A percentile compares a stretch with the other conserved stretches of the same genome.
phyloP scores from a whole-genome alignment of 768 basidiomycete genomes.

The Aureoboletus auriporus region DNA sequence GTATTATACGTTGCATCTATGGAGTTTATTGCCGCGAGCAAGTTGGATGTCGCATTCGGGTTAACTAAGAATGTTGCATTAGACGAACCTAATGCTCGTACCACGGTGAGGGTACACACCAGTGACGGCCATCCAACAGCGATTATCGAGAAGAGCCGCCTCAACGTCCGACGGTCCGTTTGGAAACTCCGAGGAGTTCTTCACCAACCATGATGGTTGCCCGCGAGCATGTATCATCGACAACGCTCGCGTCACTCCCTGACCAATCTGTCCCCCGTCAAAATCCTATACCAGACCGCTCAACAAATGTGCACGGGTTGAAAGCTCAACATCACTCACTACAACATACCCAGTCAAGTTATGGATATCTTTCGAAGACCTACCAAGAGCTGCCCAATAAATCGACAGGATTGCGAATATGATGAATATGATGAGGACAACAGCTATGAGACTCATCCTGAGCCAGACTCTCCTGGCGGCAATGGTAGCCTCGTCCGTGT shows the following conservation, averaged over 20 bases:
- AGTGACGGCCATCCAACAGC: conserved; percentile 51
- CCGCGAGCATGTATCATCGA: conserved; percentile 24
- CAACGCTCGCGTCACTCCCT: conserved; percentile 39
- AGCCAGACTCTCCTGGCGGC: conserved; percentile 38
- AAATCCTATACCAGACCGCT: conserved; percentile 43
- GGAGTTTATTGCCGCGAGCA: conserved; percentile 34
- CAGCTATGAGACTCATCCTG: conserved; percentile 35
- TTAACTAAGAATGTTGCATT: conserved; percentile 33
- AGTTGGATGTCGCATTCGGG: conserved; percentile 34
- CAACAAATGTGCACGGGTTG: neutral
- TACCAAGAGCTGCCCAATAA: conserved; percentile 58
- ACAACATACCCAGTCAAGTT: conserved; percentile 56
- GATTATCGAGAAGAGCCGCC: conserved; percentile 44
- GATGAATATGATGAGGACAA: conserved; percentile 35
- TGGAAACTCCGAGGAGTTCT: conserved; percentile 42
- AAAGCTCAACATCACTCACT: conserved; percentile 33
- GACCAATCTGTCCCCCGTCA: conserved; percentile 52
- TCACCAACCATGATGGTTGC: conserved; percentile 44
- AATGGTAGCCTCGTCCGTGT: conserved; percentile 26
- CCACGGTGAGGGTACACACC: conserved; percentile 34
- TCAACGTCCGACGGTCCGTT: conserved; percentile 41
- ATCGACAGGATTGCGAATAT: conserved; percentile 52
- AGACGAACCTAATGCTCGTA: neutral
- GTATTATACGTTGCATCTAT: conserved; percentile 46
- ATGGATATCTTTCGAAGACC: conserved; percentile 31